These are phyloP conservation scores for Cystobasidiaceae sp. DNA, from an alignment of 1,284 basidiomycete genomes.

Conservation along the genomic window DNA sequence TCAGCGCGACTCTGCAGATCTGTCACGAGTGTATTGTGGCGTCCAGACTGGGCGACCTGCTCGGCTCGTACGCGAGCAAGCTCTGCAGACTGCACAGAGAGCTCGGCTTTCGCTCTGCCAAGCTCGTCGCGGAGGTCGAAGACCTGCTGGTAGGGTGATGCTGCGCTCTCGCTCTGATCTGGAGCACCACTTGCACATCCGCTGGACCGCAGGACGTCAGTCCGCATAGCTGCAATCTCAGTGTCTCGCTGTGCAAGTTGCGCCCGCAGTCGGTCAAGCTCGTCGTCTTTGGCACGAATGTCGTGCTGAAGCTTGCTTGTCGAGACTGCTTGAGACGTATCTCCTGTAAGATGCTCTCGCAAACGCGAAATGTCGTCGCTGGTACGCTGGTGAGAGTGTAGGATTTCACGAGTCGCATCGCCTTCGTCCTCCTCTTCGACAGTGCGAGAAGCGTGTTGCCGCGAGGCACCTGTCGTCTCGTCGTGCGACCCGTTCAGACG, in stretches of 20 bases:
- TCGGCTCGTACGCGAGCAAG: background rate
- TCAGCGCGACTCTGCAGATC: constrained; percentile 45
- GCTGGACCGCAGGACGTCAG: background rate
- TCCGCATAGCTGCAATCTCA: constrained; percentile 9
- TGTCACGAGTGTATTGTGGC: constrained; percentile 40
- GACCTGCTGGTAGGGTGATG: constrained; percentile 48
- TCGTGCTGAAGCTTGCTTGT: constrained; percentile 17
- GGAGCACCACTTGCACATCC: constrained; percentile 50
- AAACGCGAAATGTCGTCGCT: constrained; percentile 20
- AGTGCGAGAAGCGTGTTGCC: background rate
- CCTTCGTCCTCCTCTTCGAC: constrained; percentile 22
- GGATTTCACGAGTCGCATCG: constrained; percentile 15
- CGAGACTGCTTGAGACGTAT: background rate
- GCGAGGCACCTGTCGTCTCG: background rate
- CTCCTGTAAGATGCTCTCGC: constrained; percentile 8
- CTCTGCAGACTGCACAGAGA: background rate
- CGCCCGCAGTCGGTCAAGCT: constrained; percentile 48
- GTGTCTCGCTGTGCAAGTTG: constrained; percentile 24
- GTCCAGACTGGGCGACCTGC: constrained; percentile 1
- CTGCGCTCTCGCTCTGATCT: constrained; percentile 41
- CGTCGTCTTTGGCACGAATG: constrained; percentile 52
- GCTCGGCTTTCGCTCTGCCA: constrained; percentile 5
- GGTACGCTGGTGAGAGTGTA: constrained; percentile 13
- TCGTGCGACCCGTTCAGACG: background rate
- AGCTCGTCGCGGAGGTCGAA: constrained; percentile 52